Evolutionary conservation across 306 rosid species (phyloP).

Genomic region (Adenanthera pavonina): DNA sequence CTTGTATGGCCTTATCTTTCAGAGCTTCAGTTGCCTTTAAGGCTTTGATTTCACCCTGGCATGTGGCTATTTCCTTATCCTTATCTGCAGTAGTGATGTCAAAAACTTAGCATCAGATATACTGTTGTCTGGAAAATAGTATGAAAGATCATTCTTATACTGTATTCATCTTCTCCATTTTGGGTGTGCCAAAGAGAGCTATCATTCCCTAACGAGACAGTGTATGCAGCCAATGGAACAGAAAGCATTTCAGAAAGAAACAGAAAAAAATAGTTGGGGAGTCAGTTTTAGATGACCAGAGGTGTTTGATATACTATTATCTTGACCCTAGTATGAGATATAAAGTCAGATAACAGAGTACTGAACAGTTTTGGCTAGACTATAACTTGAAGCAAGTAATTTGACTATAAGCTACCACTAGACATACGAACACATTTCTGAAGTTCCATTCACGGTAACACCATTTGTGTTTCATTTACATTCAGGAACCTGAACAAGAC

Average conservation of each 20-base stretch:
- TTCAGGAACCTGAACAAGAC: constrained; percentile 26
- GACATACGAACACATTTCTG: constrained; percentile 5
- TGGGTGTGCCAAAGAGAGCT: too few relatives aligned
- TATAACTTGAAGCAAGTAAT: neutral
- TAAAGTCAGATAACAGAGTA: neutral
- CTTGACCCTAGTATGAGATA: neutral
- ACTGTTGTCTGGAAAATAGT: constrained; percentile 18
- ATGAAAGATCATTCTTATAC: constrained; percentile 7
- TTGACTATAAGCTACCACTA: neutral
- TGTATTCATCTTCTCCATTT: neutral
- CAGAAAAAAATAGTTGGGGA: neutral
- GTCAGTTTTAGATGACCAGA: neutral
- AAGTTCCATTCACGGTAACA: neutral
- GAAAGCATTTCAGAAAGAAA: neutral
- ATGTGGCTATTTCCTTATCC: constrained; percentile 56
- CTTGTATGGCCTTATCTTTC: constrained; percentile 83
- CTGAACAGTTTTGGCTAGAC: neutral
- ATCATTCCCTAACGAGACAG: neutral
- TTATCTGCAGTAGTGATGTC: constrained; percentile 60
- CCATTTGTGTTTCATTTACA: constrained; percentile 1
- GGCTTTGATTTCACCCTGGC: constrained; percentile 77
- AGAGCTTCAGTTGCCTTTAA: constrained; percentile 69
- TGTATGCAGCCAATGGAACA: neutral
- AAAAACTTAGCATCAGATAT: constrained; percentile 13
- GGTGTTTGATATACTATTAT: neutral